Evolutionary conservation across 495 filamentous ascomycete species (phyloP), one percentile per base, ranked within the genome.

Genomic region (Aspergillus cavernicola): DNA sequence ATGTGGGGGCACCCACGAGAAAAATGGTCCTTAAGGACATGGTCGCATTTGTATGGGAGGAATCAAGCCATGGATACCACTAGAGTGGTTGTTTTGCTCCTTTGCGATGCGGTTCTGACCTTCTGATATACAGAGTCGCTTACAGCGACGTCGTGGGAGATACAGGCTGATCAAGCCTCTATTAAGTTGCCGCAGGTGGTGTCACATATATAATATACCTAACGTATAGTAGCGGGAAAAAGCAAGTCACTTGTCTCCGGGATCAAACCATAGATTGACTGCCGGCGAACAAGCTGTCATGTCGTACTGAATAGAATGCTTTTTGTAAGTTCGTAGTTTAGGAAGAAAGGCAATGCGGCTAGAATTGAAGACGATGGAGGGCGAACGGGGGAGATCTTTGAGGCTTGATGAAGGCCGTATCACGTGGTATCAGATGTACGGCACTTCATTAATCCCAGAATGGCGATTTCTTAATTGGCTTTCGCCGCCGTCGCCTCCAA

Each of bases 1-100:
- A 57, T 20, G 80, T 73, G 22, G 87, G 87, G 15, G 85, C 83
- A 6, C 87, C 86, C 52, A 81, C 66, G 33, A 87, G 71, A 45
- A 89, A 80, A 41, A 85, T 67, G 35, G 77, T 58, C 53, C 74
- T 78, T 52, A 39, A 52, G 47, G 74, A 57, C 80, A 82, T 83
- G 9, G 15, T 39, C 20, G 45, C 9, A 16, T 19, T n/a, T 18
- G n/a, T 12, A 20, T 35, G 12, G 39, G 8, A 6, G 23, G 1
- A 18, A 29, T 18, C 20, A 31, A 35, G 46, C 39, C 54, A 57
- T 59, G 37, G 15, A 32, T 13, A 33, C 22, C 19, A 20, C 5
- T 6, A n/a, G 9, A n/a, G 6, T 16, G 19, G 20, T 24, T 6
- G 11, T 19, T 31, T 18, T 22, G 37, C 23, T 19, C 22, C 33